A percentile compares a stretch with the other conserved stretches of the same genome.
These are phyloP conservation scores for Pyronema domesticum DNA, from an alignment of 495 filamentous ascomycete genomes.

Conservation along the genomic window DNA sequence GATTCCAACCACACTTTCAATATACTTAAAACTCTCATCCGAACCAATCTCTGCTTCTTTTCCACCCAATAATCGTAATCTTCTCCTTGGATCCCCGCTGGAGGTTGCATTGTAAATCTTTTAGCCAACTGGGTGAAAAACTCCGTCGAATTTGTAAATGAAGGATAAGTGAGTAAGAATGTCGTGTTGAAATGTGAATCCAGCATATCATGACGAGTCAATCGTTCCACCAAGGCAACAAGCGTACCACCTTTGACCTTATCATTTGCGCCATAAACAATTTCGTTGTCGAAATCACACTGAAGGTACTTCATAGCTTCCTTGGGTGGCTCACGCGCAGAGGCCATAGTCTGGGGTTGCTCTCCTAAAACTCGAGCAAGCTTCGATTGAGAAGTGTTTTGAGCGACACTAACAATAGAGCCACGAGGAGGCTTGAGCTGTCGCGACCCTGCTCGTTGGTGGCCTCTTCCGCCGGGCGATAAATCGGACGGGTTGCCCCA, in stretches of 20 bases:
- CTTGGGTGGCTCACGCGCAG: conserved; percentile 38
- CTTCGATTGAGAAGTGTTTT: conserved; percentile 42
- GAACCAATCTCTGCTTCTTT: conserved; percentile 84
- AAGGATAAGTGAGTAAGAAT: conserved; percentile 90
- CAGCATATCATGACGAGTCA: conserved; percentile 86
- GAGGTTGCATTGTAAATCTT: conserved; percentile 81
- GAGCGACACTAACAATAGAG: not conserved
- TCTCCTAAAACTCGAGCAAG: conserved; percentile 80
- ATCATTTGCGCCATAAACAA: conserved; percentile 69
- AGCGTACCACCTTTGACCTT: conserved; percentile 77
- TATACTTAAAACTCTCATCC: conserved; percentile 92
- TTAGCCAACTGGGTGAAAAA: conserved; percentile 83
- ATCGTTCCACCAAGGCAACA: conserved; percentile 78
- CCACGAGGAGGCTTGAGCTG: conserved; percentile 7
- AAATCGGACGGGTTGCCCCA: not conserved
- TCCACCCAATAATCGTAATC: conserved; percentile 83
- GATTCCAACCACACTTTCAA: conserved; percentile 95
- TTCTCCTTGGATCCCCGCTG: conserved; percentile 52
- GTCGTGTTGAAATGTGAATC: conserved; percentile 95
- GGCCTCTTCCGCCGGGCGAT: conserved; percentile 12
- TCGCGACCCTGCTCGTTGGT: conserved; percentile 33
- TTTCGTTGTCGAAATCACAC: conserved; percentile 77
- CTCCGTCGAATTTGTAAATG: conserved; percentile 78
- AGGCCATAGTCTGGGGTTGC: conserved; percentile 39
- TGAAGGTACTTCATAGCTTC: conserved; percentile 68